A percentile compares a stretch with the other conserved stretches of the same genome.
Conservation (phyloP, 139 green algal genomes). For the Parachlorella kessleri region DNA sequence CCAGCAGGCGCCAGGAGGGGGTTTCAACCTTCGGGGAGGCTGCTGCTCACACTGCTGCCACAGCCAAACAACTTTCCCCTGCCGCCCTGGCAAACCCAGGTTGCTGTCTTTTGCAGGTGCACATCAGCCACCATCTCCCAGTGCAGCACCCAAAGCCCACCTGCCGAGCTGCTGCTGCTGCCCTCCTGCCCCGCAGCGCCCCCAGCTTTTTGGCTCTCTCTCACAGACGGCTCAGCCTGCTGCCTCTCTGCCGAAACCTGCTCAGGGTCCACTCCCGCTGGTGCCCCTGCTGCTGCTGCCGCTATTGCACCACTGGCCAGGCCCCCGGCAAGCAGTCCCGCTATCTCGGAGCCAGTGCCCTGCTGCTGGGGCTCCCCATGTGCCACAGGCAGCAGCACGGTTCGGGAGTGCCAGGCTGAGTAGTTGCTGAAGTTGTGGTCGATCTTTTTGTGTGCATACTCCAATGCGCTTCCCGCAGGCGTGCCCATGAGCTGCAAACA, state of each 20-base stretch:
- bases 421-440: slow-evolving; percentile 99
- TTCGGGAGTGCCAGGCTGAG: slow-evolving; percentile 95
- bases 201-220: background rate
- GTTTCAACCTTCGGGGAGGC: no score
- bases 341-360: background rate
- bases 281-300: background rate
- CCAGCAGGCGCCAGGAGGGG: no score
- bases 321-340: background rate
- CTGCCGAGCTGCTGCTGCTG: slow-evolving; percentile 10
- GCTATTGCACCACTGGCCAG: background rate
- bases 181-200: background rate
- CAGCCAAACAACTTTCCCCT: no score
- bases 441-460: slow-evolving; percentile 78
- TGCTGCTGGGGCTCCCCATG: background rate
- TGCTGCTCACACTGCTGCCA: no score
- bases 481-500: slow-evolving; percentile 44
- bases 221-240: background rate
- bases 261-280: background rate
- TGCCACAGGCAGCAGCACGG: slow-evolving; percentile 67
- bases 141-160: no score
- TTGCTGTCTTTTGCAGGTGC: no score
- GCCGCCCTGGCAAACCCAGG: no score
- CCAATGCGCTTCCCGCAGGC: slow-evolving; percentile 59
- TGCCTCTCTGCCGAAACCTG: background rate
- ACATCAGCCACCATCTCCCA: no score